Evolutionary conservation across 495 filamentous ascomycete species (phyloP).

Genomic region (Sordaria brevicollis): DNA sequence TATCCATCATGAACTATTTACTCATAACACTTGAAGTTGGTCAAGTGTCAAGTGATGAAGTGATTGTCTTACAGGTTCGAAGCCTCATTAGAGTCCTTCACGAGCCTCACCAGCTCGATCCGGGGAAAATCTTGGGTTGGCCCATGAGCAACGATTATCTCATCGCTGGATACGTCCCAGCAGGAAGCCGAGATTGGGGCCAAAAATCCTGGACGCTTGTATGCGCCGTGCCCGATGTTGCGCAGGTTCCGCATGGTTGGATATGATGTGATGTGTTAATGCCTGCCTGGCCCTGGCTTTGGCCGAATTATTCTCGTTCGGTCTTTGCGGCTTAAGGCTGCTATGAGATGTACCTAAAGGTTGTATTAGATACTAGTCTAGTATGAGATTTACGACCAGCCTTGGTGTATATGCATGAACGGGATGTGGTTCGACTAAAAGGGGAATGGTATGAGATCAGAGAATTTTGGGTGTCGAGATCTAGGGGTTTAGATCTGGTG

Average conservation of each 20-base stretch:
- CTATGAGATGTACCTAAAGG: neutral
- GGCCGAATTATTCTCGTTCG: neutral
- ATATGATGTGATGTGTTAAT: neutral
- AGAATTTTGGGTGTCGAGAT: neutral
- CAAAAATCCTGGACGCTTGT: conserved; percentile 33
- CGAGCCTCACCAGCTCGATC: conserved; percentile 55
- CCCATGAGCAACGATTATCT: conserved; percentile 64
- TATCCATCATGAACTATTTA: neutral
- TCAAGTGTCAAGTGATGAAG: conserved; percentile 5
- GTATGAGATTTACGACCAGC: neutral
- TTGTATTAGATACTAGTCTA: neutral
- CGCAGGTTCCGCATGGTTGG: conserved; percentile 68
- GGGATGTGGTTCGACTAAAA: neutral
- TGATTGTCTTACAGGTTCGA: conserved; percentile 31
- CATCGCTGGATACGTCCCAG: conserved; percentile 67
- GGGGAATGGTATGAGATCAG: neutral
- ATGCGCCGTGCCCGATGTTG: conserved; percentile 54
- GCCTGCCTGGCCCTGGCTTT: neutral
- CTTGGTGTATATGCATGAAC: neutral
- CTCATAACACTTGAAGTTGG: no score
- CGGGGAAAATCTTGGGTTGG: conserved; percentile 50
- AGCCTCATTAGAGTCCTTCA: conserved; percentile 26
- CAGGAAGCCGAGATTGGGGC: conserved; percentile 52
- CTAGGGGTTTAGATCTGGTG: neutral
- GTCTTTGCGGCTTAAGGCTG: neutral